phyloP scores from a whole-genome alignment of 2,329 filamentous ascomycete species.

The Botrytis aclada region DNA sequence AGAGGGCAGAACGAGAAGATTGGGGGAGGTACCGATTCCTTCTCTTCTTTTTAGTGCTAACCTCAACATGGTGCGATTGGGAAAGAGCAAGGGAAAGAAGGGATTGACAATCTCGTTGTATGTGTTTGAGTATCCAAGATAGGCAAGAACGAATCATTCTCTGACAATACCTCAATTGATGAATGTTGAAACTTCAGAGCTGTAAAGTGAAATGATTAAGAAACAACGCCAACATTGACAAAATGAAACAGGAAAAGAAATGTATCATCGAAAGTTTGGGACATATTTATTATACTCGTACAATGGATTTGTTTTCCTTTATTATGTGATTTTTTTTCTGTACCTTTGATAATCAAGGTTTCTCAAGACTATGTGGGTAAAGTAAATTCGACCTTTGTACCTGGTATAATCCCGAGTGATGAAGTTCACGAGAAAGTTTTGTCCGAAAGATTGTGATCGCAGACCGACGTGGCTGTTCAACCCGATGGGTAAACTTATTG shows the following conservation, averaged over 20 bases:
- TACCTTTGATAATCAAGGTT: background rate
- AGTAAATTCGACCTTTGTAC: background rate
- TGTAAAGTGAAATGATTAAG: background rate
- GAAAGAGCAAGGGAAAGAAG: background rate
- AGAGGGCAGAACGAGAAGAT: background rate
- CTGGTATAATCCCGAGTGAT: background rate
- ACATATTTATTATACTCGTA: constrained; percentile 1
- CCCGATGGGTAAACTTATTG: background rate
- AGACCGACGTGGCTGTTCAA: background rate
- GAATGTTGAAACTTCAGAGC: background rate
- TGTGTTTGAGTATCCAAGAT: background rate
- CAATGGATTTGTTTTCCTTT: background rate
- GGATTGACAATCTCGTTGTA: too few species aligned
- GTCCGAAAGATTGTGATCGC: background rate
- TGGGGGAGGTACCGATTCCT: background rate
- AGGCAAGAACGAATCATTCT: background rate
- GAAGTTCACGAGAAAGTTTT: background rate
- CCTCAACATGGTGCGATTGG: background rate
- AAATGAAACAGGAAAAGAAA: background rate
- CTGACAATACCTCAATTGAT: background rate
- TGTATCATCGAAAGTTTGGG: background rate
- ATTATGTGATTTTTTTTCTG: background rate
- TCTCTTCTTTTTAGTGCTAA: background rate
- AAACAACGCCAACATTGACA: background rate
- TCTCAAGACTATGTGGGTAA: background rate